Base-by-base conservation (phyloP, 345 rosid genomes). In the Mangifera indica region DNA sequence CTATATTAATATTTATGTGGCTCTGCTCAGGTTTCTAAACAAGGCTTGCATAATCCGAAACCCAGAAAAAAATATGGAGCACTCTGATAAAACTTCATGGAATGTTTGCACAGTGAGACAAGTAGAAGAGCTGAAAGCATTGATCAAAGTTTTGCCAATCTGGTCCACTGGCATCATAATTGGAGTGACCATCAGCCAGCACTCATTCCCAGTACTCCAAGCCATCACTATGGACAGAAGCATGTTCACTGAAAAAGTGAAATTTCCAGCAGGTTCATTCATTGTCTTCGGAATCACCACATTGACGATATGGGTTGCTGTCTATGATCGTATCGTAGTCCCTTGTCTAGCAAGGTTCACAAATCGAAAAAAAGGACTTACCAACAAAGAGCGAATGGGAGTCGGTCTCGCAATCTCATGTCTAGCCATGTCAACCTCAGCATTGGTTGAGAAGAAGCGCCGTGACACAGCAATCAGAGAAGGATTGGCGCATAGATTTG, bases 121-220 rank as follows among this genome's bases (percentile, higher is more conserved):
- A 78, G 89, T 88, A 10, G 89, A 88, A 79, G 88, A 79, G 76
- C 82, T 86, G 15, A 88, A 88, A 77, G 83, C 82, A 53, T 3
- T 88, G 48, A 77, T 86, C 51, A 83, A 70, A 60, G 83, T 88
- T 75, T 59, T 88, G 1, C 89, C 92, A 12, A 69, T 88, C 2
- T 86, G 90, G 92, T 82, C 86, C 11, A 73, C 81, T 0, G 74
- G 87, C 45, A 86, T 88, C 59, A 70, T 81, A 66, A 49, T 83
- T 14, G 77, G 81, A 2, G 85, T 54, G 13, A 83, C 81, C 63
- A 12, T 88, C 32, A 81, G 74, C 86, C 89, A 88, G n/a, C 70
- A 75, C 15, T 6, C 86, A 1, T 81, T 86, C 42, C 88, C 85
- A 0, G 81, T 79, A 40, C 72, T 86, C 72, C 90, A 84, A 72